phyloP scores from a whole-genome alignment of 352 stramenopile genomes.

The Phytophthora pluvialis region DNA sequence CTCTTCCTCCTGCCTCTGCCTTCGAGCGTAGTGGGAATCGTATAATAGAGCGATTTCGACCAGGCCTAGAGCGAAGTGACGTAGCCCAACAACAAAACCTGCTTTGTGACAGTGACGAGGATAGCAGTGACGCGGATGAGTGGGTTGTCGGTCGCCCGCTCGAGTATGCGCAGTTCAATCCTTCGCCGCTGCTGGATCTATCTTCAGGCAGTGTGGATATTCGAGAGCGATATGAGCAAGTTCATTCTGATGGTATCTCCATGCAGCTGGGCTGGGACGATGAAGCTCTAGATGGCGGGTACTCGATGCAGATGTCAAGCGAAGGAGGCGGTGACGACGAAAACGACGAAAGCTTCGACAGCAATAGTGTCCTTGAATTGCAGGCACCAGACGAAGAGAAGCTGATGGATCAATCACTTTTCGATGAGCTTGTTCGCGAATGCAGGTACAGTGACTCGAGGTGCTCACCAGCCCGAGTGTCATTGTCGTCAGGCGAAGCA shows the following conservation, averaged over 20 bases:
- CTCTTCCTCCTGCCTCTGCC: neutral
- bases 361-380: conserved; percentile 34
- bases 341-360: conserved; percentile 37
- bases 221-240: conserved; percentile 29
- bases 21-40: conserved; percentile 9
- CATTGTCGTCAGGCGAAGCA: conserved; percentile 24
- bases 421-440: conserved; percentile 22
- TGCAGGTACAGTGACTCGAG: conserved; percentile 12
- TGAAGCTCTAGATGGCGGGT: conserved; percentile 12
- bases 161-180: conserved; percentile 31
- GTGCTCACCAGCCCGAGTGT: conserved; percentile 13
- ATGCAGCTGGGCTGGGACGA: conserved; percentile 29
- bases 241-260: conserved; percentile 14
- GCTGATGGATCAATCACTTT: conserved; percentile 23
- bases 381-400: conserved; percentile 35
- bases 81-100: conserved; percentile 24
- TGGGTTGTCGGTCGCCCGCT: conserved; percentile 24
- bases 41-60: conserved; percentile 16
- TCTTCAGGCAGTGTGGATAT: conserved; percentile 40
- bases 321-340: conserved; percentile 30
- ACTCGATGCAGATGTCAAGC: conserved; percentile 25
- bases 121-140: conserved; percentile 33
- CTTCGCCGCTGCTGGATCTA: conserved; percentile 24
- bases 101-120: conserved; percentile 37
- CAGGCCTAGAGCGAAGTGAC: conserved; percentile 1